phyloP scores from a whole-genome alignment of 495 filamentous ascomycete genomes.

The Trichoderma gamsii region DNA sequence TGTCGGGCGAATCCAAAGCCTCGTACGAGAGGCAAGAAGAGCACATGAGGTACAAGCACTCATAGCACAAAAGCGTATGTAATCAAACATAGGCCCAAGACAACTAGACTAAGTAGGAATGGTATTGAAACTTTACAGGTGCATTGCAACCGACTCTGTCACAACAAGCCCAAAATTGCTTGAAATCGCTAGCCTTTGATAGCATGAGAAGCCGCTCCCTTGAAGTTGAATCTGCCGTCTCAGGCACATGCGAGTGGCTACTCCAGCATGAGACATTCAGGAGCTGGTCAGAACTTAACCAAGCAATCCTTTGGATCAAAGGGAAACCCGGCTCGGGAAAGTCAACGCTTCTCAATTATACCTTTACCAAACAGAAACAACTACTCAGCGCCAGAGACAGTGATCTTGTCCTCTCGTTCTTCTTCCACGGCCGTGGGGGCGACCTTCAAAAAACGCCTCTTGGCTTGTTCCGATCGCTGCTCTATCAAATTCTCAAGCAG shows the following conservation, averaged over 20 bases:
- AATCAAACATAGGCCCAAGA: background rate
- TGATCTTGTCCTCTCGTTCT: slow-evolving; percentile 31
- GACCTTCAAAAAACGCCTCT: slow-evolving; percentile 27
- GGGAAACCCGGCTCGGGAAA: slow-evolving; percentile 46
- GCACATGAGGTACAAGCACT: background rate
- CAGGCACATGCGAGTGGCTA: slow-evolving; percentile 35
- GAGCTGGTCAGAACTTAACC: slow-evolving; percentile 27
- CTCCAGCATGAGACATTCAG: slow-evolving; percentile 26
- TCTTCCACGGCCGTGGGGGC: slow-evolving; percentile 33
- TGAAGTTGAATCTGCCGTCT: slow-evolving; percentile 19
- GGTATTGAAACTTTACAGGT: background rate
- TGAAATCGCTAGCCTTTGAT: slow-evolving; percentile 25
- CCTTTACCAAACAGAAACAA: slow-evolving; percentile 19
- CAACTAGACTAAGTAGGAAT: background rate
- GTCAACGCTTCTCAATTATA: slow-evolving; percentile 39
- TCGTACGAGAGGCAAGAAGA: background rate
- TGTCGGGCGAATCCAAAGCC: background rate
- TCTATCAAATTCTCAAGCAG: slow-evolving; percentile 30
- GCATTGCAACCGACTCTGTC: background rate
- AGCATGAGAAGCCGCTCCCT: slow-evolving; percentile 24
- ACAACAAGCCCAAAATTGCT: slow-evolving; percentile 19
- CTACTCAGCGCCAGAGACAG: background rate
- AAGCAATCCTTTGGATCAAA: slow-evolving; percentile 41
- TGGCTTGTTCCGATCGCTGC: slow-evolving; percentile 33
- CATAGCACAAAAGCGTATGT: background rate